Conservation (phyloP, 306 rosid species). For the Inga leiocalycina region DNA sequence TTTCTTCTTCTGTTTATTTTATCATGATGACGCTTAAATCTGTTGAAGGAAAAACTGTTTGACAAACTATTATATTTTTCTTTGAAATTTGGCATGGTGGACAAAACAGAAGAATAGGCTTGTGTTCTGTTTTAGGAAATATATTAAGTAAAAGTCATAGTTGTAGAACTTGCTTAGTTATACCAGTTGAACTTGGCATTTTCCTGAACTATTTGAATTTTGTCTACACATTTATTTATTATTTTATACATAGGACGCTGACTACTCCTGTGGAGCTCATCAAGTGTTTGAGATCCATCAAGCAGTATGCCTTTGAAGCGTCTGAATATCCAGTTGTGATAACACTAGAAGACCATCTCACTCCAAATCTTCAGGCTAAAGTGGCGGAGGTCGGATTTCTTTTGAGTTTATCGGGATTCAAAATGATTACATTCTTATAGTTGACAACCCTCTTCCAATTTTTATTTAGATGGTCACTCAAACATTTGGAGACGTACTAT, state of each 20-base stretch:
- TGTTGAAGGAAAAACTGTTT: neutral
- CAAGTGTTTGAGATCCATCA: slow-evolving; percentile 86
- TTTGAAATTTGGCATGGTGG: slow-evolving; percentile 10
- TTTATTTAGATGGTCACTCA: slow-evolving; percentile 68
- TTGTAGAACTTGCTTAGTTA: neutral
- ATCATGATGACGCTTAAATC: neutral
- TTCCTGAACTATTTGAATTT: slow-evolving; percentile 14
- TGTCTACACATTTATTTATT: slow-evolving; percentile 15
- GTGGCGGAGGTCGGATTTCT: slow-evolving; percentile 71
- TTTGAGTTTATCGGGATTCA: slow-evolving; percentile 21
- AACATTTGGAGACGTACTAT: slow-evolving; percentile 82
- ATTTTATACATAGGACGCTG: slow-evolving; percentile 64
- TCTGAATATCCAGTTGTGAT: slow-evolving; percentile 96
- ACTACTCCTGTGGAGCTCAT: slow-evolving; percentile 91
- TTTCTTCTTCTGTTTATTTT: slow-evolving; percentile 15
- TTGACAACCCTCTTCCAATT: slow-evolving; percentile 37
- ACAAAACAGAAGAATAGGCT: neutral
- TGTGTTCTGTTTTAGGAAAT: neutral
- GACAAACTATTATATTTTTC: neutral
- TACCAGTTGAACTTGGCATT: slow-evolving; percentile 12
- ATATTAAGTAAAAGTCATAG: neutral
- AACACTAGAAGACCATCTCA: slow-evolving; percentile 94
- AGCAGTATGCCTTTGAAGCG: slow-evolving; percentile 74
- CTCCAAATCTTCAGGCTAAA: slow-evolving; percentile 94
- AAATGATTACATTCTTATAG: slow-evolving; percentile 24